Percentiles rank a stretch among this genome's conserved stretches.
Conservation (phyloP, 73 alveolate species). For the Paramecium caudatum region DNA sequence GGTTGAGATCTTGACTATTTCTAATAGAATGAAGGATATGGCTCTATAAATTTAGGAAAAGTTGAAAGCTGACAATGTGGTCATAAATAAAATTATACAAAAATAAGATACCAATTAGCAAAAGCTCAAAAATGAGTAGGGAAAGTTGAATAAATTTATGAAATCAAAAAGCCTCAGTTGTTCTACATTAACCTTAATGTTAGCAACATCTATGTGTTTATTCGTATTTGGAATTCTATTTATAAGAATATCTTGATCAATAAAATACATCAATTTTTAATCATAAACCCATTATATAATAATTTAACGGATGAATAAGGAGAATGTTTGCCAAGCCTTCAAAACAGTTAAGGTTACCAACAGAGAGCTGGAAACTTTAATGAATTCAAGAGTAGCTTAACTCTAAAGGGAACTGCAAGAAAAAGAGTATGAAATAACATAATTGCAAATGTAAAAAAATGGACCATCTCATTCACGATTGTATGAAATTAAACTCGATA, state of each 20-base stretch:
- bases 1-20: constrained; percentile 17
- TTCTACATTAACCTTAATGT: constrained; percentile 13
- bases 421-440: constrained; percentile 14
- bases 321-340: constrained; percentile 50
- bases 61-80: neutral
- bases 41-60: neutral
- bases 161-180: constrained; percentile 45
- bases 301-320: constrained; percentile 55
- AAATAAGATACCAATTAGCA: constrained; percentile 7
- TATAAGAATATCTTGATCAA: neutral
- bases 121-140: neutral
- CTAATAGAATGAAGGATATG: constrained; percentile 37
- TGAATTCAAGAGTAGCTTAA: constrained; percentile 1
- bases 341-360: constrained; percentile 21
- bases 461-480: constrained; percentile 27
- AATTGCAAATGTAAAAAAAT: neutral
- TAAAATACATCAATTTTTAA: neutral
- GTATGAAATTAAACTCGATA: constrained; percentile 9
- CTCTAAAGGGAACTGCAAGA: constrained; percentile 17
- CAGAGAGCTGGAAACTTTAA: constrained; percentile 17
- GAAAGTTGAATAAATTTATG: neutral
- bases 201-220: neutral
- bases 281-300: too few species aligned
- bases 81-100: neutral
- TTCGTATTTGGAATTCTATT: constrained; percentile 31